A percentile compares a stretch with the other conserved stretches of the same genome.
Conservation (phyloP, 495 filamentous ascomycete species). For the Bombardia bombarda region DNA sequence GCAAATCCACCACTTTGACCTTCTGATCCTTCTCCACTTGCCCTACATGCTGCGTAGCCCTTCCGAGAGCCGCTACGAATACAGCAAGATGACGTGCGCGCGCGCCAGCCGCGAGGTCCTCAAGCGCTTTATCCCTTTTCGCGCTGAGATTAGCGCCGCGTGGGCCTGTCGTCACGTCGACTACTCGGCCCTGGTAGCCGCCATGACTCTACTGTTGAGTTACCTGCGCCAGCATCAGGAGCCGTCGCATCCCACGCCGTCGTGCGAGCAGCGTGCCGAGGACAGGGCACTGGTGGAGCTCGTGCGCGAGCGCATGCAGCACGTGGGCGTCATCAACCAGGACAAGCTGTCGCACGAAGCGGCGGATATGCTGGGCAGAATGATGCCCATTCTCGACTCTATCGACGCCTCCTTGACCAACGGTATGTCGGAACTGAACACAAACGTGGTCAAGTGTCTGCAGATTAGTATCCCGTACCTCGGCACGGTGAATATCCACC, state of each 20-base stretch:
- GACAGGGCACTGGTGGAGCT: conserved; percentile 25
- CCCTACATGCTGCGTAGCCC: conserved; percentile 39
- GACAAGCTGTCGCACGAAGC: conserved; percentile 34
- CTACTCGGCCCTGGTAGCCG: conserved; percentile 37
- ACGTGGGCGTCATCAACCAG: conserved; percentile 23
- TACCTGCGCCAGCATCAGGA: conserved; percentile 26
- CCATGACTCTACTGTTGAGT: conserved; percentile 36
- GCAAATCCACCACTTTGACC: conserved; percentile 40
- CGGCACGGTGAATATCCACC: conserved; percentile 38
- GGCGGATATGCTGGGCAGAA: conserved; percentile 31
- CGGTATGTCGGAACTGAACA: conserved; percentile 2
- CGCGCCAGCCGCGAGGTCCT: conserved; percentile 34
- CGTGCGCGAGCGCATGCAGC: conserved; percentile 31
- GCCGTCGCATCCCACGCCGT: conserved; percentile 12
- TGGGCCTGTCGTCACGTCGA: conserved; percentile 36
- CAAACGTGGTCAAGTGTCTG: conserved; percentile 13
- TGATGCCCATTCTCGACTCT: conserved; percentile 30
- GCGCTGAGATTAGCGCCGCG: conserved; percentile 20
- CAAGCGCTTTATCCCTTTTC: conserved; percentile 31
- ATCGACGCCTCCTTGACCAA: conserved; percentile 7
- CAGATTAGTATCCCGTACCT: conserved; percentile 39
- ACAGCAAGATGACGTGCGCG: conserved; percentile 39
- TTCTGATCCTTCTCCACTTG: conserved; percentile 36
- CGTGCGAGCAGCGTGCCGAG: conserved; percentile 27
- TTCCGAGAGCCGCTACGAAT: conserved; percentile 36